These are phyloP conservation scores for Flammula alnicola DNA, from an alignment of 1,284 basidiomycete genomes.

Conservation along the genomic window DNA sequence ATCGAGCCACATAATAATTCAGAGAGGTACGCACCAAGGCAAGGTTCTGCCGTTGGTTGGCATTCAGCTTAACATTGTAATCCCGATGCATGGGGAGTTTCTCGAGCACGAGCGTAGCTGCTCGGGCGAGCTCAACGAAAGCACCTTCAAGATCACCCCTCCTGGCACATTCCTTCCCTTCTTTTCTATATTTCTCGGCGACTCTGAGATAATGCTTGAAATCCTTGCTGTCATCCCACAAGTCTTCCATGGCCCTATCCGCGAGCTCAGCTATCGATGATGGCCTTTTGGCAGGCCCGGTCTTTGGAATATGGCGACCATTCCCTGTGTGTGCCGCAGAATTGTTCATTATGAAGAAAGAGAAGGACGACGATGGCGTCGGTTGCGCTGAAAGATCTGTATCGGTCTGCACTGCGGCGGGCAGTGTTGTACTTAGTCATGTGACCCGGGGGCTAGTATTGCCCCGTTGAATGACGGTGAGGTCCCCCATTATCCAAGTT, in stretches of 20 bases:
- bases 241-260: constrained; percentile 46
- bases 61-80: constrained; percentile 48
- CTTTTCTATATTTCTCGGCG: constrained; percentile 56
- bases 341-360: constrained; percentile 14
- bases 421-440: no score
- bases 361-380: background rate
- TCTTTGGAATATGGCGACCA: constrained; percentile 8
- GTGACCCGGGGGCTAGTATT: no score
- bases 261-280: constrained; percentile 63
- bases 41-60: constrained; percentile 56
- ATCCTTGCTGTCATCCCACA: constrained; percentile 52
- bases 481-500: no score
- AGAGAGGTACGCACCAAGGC: constrained; percentile 50
- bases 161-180: constrained; percentile 45
- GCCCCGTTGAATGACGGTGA: no score
- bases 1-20: background rate
- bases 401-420: constrained; percentile 4
- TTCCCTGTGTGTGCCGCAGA: constrained; percentile 7
- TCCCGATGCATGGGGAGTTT: constrained; percentile 61
- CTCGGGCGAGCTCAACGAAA: constrained; percentile 62
- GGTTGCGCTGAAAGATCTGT: constrained; percentile 2
- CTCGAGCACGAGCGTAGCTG: constrained; percentile 68
- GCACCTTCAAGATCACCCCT: constrained; percentile 58
- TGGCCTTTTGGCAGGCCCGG: constrained; percentile 33
- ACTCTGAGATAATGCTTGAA: constrained; percentile 60